phyloP scores from a whole-genome alignment of 768 basidiomycete species.

The Suillus placidus region DNA sequence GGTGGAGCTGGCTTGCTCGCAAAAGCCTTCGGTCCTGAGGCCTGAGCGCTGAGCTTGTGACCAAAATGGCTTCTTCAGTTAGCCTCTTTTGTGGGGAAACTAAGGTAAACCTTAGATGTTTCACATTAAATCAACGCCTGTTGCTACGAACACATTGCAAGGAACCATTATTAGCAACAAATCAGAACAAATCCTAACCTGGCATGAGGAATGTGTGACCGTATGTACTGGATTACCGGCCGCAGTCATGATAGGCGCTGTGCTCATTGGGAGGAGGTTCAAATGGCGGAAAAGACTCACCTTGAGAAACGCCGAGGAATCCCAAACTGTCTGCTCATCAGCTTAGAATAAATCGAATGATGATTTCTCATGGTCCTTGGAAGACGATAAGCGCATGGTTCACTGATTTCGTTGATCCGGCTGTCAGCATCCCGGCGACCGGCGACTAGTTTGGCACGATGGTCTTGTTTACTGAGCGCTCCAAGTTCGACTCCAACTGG shows the following conservation, averaged over 20 bases:
- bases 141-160: conserved; percentile 12
- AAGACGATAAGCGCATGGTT: not conserved
- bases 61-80: not conserved
- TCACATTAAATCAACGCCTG: conserved; percentile 6
- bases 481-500: not conserved
- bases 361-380: conserved; percentile 1
- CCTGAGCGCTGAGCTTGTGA: not conserved
- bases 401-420: not conserved
- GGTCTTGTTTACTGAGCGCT: not conserved
- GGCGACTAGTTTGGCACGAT: not conserved
- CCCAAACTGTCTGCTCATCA: not conserved
- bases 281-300: conserved; percentile 7
- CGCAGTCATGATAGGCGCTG: not conserved
- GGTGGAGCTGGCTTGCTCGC: conserved; percentile 7
- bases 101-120: not conserved
- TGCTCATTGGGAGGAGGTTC: not conserved
- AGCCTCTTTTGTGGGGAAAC: not conserved
- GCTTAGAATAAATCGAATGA: not conserved
- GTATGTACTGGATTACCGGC: not conserved
- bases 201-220: not conserved
- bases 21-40: not conserved
- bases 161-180: not conserved
- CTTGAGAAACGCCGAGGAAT: conserved; percentile 5
- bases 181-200: not conserved
- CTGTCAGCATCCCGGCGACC: not conserved